phyloP scores from a whole-genome alignment of 345 rosid genomes.

The Mercurialis annua region DNA sequence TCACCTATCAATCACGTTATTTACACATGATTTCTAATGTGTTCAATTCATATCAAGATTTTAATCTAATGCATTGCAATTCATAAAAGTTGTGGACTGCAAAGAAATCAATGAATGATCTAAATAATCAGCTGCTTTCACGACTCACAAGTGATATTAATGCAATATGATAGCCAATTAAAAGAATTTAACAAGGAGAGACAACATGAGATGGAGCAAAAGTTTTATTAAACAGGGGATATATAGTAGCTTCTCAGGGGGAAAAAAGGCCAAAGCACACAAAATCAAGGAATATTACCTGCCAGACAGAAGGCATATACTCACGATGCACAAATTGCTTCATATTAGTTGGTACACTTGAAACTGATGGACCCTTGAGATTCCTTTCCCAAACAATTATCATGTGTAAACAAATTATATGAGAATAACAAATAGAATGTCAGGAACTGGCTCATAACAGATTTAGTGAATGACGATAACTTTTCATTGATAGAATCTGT shows the following conservation, averaged over 20 bases:
- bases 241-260: neutral
- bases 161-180: neutral
- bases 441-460: neutral
- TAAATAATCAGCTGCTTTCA: neutral
- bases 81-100: neutral
- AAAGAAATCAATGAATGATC: neutral
- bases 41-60: too few relatives aligned
- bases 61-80: too few relatives aligned
- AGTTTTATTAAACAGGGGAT: neutral
- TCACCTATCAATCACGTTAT: too few relatives aligned
- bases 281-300: conserved; percentile 41
- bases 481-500: neutral
- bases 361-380: conserved; percentile 26
- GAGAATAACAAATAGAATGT: neutral
- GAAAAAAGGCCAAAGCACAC: neutral
- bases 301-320: conserved; percentile 89
- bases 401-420: neutral
- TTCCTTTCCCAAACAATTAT: conserved; percentile 23
- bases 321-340: conserved; percentile 49
- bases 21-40: too few relatives aligned
- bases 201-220: neutral
- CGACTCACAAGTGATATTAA: neutral
- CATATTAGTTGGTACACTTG: conserved; percentile 27
- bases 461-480: neutral
- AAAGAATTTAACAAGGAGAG: neutral